These are phyloP conservation scores for Encephalitozoon hellem DNA, from an alignment of 371 early-diverging fungal genomes.

Conservation along the genomic window DNA sequence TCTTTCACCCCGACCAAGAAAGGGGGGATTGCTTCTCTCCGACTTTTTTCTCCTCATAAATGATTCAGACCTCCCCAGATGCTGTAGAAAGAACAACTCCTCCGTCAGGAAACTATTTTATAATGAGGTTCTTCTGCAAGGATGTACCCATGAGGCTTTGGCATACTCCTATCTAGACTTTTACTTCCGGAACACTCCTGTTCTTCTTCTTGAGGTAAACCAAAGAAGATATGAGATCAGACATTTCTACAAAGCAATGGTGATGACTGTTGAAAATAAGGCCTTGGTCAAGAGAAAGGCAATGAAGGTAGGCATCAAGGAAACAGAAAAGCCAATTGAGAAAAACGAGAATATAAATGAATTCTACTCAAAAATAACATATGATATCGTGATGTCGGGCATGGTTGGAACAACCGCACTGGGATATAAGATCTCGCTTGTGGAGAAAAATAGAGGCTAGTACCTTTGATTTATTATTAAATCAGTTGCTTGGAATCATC, in stretches of 20 bases:
- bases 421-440: conserved; percentile 29
- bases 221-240: conserved; percentile 42
- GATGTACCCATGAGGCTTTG: conserved; percentile 21
- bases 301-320: conserved; percentile 49
- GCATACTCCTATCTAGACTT: conserved; percentile 47
- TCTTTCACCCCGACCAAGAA: conserved; percentile 37
- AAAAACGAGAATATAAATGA: conserved; percentile 16
- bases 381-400: neutral
- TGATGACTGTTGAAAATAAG: conserved; percentile 1
- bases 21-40: conserved; percentile 49
- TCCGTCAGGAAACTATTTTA: conserved; percentile 32
- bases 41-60: conserved; percentile 50
- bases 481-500: too few species aligned
- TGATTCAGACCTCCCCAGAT: conserved; percentile 23
- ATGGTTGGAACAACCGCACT: neutral
- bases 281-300: neutral
- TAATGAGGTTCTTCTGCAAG: conserved; percentile 14
- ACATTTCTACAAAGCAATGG: conserved; percentile 38
- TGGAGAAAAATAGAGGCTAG: neutral
- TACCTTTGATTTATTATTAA: too few species aligned
- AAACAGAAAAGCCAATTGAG: conserved; percentile 8
- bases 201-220: conserved; percentile 12
- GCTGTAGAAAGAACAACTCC: conserved; percentile 2
- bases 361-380: conserved; percentile 19
- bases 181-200: conserved; percentile 37